A percentile compares a stretch with the other conserved stretches of the same genome.
Evolutionary conservation across 2,329 filamentous ascomycete species (phyloP).

Genomic region (Stachybotrys echinatus): DNA sequence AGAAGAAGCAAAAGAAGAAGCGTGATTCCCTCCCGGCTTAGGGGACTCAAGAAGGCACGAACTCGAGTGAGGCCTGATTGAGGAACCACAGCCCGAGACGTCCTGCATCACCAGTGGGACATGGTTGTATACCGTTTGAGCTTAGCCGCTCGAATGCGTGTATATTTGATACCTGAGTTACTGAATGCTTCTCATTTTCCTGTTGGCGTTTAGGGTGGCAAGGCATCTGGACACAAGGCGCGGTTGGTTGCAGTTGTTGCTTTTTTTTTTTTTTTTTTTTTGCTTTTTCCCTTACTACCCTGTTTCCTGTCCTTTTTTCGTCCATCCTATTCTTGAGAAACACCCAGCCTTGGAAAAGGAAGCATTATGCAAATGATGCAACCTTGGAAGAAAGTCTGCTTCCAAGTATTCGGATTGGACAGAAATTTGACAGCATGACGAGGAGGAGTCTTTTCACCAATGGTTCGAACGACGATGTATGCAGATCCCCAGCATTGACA

Average conservation of each 20-base stretch:
- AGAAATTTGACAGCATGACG: no score
- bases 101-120: neutral
- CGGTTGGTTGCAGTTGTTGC: constrained; percentile 16
- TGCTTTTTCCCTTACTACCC: constrained; percentile 4
- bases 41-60: constrained; percentile 8
- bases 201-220: constrained; percentile 13
- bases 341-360: no score
- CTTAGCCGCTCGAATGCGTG: constrained; percentile 19
- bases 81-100: neutral
- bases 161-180: constrained; percentile 27
- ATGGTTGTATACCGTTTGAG: constrained; percentile 8
- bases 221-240: constrained; percentile 17
- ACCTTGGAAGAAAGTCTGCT: no score
- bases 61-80: neutral
- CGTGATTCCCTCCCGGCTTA: constrained; percentile 29
- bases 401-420: no score
- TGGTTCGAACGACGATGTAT: no score
- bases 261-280: constrained; percentile 1
- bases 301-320: constrained; percentile 5
- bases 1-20: constrained; percentile 43
- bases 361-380: no score
- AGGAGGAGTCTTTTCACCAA: no score
- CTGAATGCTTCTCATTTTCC: constrained; percentile 15
- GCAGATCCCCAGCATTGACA: no score
- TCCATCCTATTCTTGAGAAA: neutral